These are phyloP conservation scores for Prototheca wickerhamii DNA, from an alignment of 163 green algal genomes.

Conservation along the genomic window DNA sequence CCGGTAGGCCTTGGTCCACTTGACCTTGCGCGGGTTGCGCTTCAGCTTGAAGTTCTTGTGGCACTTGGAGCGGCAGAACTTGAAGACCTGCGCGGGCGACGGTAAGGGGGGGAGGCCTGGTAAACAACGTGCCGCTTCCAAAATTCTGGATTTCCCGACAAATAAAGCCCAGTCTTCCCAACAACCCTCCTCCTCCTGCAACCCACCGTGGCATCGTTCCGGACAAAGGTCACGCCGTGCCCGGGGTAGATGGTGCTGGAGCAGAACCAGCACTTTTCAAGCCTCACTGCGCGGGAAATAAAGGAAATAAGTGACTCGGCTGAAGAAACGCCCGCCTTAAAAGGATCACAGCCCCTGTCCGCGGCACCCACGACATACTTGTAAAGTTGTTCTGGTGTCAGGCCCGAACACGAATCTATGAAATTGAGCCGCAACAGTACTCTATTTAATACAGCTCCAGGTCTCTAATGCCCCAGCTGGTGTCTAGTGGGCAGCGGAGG, in stretches of 20 bases:
- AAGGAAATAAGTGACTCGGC: background rate
- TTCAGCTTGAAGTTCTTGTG: conserved; percentile 99
- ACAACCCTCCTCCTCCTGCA: background rate
- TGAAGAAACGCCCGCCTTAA: background rate
- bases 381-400: background rate
- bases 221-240: conserved; percentile 92
- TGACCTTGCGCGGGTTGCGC: conserved; percentile 93
- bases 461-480: too few relatives aligned
- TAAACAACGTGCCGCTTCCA: background rate
- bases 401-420: background rate
- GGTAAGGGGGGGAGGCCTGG: background rate
- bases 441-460: too few relatives aligned
- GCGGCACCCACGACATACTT: background rate
- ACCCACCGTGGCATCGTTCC: conserved; percentile 83
- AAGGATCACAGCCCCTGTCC: background rate
- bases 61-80: conserved; percentile 96
- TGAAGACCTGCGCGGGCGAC: conserved; percentile 63
- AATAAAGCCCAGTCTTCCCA: too few relatives aligned
- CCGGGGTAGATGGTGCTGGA: conserved; percentile 94
- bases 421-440: too few relatives aligned
- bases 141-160: too few relatives aligned
- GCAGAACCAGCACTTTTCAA: conserved; percentile 99
- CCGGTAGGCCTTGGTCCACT: conserved; percentile 94
- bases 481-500: too few relatives aligned
- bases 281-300: conserved; percentile 52